Evolutionary conservation across 2,329 filamentous ascomycete species (phyloP).

Genomic region (Plenodomus biglobosus): DNA sequence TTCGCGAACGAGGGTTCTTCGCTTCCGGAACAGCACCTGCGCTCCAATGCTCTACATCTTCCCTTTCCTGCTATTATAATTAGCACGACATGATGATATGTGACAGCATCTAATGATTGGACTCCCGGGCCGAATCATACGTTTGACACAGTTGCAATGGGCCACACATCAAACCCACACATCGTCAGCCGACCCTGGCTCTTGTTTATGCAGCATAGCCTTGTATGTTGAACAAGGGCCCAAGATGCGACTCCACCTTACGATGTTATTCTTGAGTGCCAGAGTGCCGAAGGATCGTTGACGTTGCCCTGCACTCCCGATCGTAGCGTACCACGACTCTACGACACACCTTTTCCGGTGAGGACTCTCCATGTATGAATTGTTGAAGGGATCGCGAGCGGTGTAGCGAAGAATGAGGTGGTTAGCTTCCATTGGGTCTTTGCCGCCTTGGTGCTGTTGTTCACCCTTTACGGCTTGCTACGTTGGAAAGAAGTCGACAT

Average conservation of each 20-base stretch:
- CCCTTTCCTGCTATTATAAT: neutral
- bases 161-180: neutral
- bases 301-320: neutral
- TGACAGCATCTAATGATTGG: neutral
- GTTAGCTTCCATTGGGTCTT: neutral
- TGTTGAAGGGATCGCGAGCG: neutral
- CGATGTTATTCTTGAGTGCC: neutral
- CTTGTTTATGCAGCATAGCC: constrained; percentile 3
- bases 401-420: neutral
- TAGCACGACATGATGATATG: neutral
- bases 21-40: neutral
- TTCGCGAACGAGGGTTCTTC: neutral
- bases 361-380: neutral
- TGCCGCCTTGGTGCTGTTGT: neutral
- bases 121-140: neutral
- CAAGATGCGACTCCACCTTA: neutral
- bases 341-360: neutral
- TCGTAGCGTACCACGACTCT: neutral
- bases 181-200: neutral
- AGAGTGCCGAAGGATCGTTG: neutral
- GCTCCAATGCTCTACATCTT: neutral
- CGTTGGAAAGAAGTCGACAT: neutral
- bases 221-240: neutral
- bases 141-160: neutral
- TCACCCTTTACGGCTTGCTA: neutral